These are phyloP conservation scores for Sophora flavescens DNA, from an alignment of 306 rosid genomes.

Conservation along the genomic window DNA sequence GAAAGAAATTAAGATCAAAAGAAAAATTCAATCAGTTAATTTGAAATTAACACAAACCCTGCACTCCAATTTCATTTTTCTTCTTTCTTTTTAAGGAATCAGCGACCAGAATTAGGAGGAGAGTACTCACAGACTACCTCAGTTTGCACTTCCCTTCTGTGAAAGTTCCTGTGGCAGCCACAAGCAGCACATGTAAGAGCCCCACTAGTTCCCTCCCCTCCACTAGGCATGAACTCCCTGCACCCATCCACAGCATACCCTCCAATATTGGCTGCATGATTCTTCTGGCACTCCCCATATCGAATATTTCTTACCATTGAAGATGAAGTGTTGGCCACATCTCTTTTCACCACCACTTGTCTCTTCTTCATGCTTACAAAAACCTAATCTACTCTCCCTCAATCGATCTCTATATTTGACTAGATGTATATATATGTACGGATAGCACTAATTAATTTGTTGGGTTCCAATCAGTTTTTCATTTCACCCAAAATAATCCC, in stretches of 20 bases:
- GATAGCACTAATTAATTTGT: not conserved
- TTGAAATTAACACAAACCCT: constrained; percentile 39
- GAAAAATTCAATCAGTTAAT: constrained; percentile 47
- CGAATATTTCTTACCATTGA: constrained; percentile 66
- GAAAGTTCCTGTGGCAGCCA: constrained; percentile 76
- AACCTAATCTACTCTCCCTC: constrained; percentile 36
- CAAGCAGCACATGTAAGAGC: constrained; percentile 75
- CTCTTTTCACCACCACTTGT: constrained; percentile 71
- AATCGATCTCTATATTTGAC: not conserved
- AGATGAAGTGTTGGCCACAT: constrained; percentile 64
- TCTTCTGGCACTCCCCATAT: constrained; percentile 76
- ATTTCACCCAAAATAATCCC: constrained; percentile 26
- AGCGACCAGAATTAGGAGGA: constrained; percentile 65
- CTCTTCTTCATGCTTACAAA: constrained; percentile 71
- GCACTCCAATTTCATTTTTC: not conserved
- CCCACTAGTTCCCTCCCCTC: constrained; percentile 54
- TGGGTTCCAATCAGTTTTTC: constrained; percentile 17
- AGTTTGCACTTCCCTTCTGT: constrained; percentile 70
- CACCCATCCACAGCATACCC: constrained; percentile 84
- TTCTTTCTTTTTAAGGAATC: not conserved
- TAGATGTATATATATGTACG: not conserved
- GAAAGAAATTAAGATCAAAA: constrained; percentile 1
- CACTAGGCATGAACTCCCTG: constrained; percentile 74
- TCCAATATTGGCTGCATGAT: constrained; percentile 75
- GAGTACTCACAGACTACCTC: constrained; percentile 96